phyloP scores from a whole-genome alignment of 2,329 filamentous ascomycete species.

The Neonectria faginata region DNA sequence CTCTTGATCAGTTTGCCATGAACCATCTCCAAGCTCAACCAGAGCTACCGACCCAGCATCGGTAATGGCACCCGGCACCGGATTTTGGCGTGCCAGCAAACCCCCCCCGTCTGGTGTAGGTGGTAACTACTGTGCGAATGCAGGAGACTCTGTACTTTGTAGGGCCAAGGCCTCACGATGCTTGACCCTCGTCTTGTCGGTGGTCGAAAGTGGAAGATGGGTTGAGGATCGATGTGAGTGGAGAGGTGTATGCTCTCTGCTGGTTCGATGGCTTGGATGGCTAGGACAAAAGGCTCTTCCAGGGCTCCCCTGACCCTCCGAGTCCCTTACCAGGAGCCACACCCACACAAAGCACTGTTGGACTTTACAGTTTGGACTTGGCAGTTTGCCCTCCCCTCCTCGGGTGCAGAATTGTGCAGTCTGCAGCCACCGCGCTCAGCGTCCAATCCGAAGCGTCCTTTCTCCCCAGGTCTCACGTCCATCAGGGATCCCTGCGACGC shows the following conservation, averaged over 20 bases:
- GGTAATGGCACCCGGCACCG: not conserved
- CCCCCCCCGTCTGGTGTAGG: not conserved
- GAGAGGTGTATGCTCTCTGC: conserved; percentile 24
- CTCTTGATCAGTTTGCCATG: not conserved
- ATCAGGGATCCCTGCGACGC: conserved; percentile 36
- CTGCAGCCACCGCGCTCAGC: not conserved
- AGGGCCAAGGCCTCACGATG: not conserved
- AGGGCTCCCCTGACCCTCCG: conserved; percentile 6
- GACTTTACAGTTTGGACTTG: not conserved
- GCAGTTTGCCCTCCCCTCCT: not conserved
- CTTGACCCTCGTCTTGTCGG: conserved; percentile 9
- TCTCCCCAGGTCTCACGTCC: conserved; percentile 31
- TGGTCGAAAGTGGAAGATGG: conserved; percentile 21
- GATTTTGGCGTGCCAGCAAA: not conserved
- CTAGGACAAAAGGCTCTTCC: conserved; percentile 19
- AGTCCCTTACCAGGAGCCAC: conserved; percentile 10
- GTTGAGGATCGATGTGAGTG: conserved; percentile 19
- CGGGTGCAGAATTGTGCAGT: not conserved
- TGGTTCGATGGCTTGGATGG: conserved; percentile 35
- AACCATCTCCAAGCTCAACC: not conserved
- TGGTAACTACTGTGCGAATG: not conserved
- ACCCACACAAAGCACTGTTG: conserved; percentile 17
- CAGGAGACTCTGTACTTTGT: not conserved
- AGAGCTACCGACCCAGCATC: not conserved
- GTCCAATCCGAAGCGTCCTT: conserved; percentile 39